These are phyloP conservation scores for Trichoderma harzianum DNA, from an alignment of 2,329 filamentous ascomycete species.

Conservation along the genomic window DNA sequence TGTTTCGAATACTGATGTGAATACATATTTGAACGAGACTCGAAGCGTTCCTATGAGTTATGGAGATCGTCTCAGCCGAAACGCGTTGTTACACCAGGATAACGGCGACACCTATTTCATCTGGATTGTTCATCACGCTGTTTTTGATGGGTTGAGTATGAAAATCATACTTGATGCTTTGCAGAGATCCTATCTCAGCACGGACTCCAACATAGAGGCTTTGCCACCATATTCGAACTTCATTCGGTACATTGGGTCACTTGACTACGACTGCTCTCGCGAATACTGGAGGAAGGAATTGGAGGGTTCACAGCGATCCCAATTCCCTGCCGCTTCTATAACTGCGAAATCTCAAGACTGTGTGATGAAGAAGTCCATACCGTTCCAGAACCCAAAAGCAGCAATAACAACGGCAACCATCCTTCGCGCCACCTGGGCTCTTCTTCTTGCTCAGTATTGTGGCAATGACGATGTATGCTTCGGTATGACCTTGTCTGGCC, in stretches of 20 bases:
- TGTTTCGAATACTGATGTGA: neutral
- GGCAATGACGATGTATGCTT: constrained; percentile 16
- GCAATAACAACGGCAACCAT: constrained; percentile 12
- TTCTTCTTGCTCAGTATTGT: constrained; percentile 14
- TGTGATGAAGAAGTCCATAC: neutral
- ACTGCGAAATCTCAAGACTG: neutral
- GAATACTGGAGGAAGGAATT: constrained; percentile 21
- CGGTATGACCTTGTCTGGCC: constrained; percentile 13
- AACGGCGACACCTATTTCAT: neutral
- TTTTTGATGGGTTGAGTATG: constrained; percentile 12
- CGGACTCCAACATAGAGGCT: neutral
- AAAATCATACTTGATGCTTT: constrained; percentile 1
- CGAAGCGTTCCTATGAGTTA: neutral
- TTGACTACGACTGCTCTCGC: neutral
- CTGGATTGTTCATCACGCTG: constrained; percentile 11
- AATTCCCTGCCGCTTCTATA: constrained; percentile 7
- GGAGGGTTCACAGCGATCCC: constrained; percentile 8
- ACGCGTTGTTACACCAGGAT: neutral
- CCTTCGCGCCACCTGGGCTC: constrained; percentile 14
- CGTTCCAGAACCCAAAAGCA: neutral
- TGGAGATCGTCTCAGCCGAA: constrained; percentile 1
- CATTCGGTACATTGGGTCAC: neutral
- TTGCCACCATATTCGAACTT: neutral
- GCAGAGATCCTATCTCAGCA: neutral
- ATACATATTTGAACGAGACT: neutral